These are phyloP conservation scores for Grigorovia humatica DNA, from an alignment of 805 yeast genomes.

Conservation along the genomic window DNA sequence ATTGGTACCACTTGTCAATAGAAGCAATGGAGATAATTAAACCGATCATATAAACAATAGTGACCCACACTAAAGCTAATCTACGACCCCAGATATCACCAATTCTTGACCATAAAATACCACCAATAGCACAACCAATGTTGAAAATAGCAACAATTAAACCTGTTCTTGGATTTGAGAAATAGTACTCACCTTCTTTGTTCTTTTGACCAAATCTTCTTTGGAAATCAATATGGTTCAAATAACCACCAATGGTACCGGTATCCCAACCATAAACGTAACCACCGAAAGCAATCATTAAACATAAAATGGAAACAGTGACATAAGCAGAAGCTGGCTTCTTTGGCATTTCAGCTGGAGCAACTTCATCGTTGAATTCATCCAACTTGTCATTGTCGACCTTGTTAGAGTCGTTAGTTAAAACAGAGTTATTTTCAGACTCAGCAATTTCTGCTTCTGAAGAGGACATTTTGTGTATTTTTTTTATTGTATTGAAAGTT, in stretches of 20 bases:
- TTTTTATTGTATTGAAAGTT: not conserved
- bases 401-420: constrained; percentile 1
- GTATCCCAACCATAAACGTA: constrained; percentile 70
- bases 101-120: constrained; percentile 45
- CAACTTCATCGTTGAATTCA: constrained; percentile 19
- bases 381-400: not conserved
- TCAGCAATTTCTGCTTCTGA: not conserved
- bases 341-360: constrained; percentile 19
- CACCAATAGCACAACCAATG: constrained; percentile 71
- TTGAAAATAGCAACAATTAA: constrained; percentile 52
- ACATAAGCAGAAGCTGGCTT: constrained; percentile 30
- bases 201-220: constrained; percentile 44
- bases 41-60: constrained; percentile 51
- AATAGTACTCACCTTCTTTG: constrained; percentile 34
- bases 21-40: constrained; percentile 55
- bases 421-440: not conserved
- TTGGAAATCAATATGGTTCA: constrained; percentile 43
- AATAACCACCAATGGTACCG: constrained; percentile 71
- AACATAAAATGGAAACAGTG: constrained; percentile 27
- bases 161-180: constrained; percentile 47
- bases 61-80: constrained; percentile 38
- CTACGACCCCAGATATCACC: constrained; percentile 63
- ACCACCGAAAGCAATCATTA: constrained; percentile 25
- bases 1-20: constrained; percentile 51
- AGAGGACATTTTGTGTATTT: not conserved